phyloP scores from a whole-genome alignment of 164 flowering plant species.

The Vitis labrusca region DNA sequence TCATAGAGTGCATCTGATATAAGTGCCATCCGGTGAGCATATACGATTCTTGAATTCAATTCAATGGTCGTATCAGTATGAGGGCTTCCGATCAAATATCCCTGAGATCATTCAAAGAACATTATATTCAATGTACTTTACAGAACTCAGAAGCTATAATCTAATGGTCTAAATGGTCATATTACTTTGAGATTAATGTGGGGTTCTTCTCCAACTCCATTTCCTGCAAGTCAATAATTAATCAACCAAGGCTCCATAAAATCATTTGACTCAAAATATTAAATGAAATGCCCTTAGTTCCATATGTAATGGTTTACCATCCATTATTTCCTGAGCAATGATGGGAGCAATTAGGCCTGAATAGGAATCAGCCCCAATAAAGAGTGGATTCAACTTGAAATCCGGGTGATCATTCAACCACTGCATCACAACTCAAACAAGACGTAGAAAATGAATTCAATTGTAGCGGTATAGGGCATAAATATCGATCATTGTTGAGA shows the following conservation, averaged over 20 bases:
- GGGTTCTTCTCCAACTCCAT: not conserved
- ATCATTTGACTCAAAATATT: too few relatives aligned
- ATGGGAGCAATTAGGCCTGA: not conserved
- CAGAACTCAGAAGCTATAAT: too few relatives aligned
- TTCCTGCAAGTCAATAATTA: not conserved
- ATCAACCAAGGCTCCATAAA: too few relatives aligned
- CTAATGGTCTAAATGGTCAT: too few relatives aligned
- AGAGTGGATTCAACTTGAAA: constrained; percentile 6
- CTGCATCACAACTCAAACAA: not conserved
- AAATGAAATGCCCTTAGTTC: too few relatives aligned
- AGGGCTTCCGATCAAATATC: constrained; percentile 6
- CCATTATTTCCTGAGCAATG: not conserved
- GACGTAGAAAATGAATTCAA: not conserved
- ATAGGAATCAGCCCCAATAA: constrained; percentile 4
- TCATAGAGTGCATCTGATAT: constrained; percentile 16
- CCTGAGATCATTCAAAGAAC: constrained; percentile 5
- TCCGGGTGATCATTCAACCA: not conserved
- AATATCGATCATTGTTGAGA: too few relatives aligned
- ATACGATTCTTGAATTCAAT: constrained; percentile 1
- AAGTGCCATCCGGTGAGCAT: constrained; percentile 13
- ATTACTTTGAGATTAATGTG: not conserved
- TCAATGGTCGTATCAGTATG: constrained; percentile 4
- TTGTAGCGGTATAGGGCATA: too few relatives aligned
- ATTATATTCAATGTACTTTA: not conserved
- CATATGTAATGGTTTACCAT: too few relatives aligned